Percentiles rank a stretch among this genome's conserved stretches.
Evolutionary conservation across 345 rosid species (phyloP).

Genomic region (Eucalyptus brandiana): DNA sequence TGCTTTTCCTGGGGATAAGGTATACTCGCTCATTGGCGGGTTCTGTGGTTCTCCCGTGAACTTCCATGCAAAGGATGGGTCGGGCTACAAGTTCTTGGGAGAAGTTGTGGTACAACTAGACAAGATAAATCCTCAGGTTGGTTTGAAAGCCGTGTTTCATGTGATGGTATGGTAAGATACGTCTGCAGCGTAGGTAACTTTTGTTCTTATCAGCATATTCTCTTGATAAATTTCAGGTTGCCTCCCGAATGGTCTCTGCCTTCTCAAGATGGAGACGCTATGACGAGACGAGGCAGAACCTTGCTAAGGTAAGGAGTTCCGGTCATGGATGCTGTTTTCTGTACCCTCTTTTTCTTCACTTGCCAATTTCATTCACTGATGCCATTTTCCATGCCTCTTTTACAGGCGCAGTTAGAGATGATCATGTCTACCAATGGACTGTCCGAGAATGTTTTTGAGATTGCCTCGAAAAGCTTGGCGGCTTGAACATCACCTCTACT

Average conservation of each 20-base stretch:
- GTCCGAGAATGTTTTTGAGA: slow-evolving; percentile 93
- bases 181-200: not conserved
- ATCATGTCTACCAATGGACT: slow-evolving; percentile 81
- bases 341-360: not conserved
- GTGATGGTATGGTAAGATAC: not conserved
- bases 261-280: slow-evolving; percentile 98
- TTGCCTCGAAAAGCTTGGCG: slow-evolving; percentile 89
- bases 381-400: not conserved
- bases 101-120: slow-evolving; percentile 80
- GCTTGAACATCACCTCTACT: slow-evolving; percentile 10
- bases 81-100: slow-evolving; percentile 93
- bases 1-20: slow-evolving; percentile 17
- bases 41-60: slow-evolving; percentile 83
- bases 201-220: not conserved
- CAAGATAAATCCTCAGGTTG: slow-evolving; percentile 89
- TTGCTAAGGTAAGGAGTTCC: slow-evolving; percentile 55
- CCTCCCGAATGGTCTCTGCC: slow-evolving; percentile 91
- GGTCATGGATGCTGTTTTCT: not conserved
- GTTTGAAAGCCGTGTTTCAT: not conserved
- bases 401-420: slow-evolving; percentile 94
- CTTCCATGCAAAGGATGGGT: slow-evolving; percentile 94
- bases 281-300: slow-evolving; percentile 70
- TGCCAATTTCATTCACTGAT: not conserved
- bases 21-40: slow-evolving; percentile 79
- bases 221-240: slow-evolving; percentile 39